phyloP scores from a whole-genome alignment of 169 alveolate genomes.

The Theileria orientalis region DNA sequence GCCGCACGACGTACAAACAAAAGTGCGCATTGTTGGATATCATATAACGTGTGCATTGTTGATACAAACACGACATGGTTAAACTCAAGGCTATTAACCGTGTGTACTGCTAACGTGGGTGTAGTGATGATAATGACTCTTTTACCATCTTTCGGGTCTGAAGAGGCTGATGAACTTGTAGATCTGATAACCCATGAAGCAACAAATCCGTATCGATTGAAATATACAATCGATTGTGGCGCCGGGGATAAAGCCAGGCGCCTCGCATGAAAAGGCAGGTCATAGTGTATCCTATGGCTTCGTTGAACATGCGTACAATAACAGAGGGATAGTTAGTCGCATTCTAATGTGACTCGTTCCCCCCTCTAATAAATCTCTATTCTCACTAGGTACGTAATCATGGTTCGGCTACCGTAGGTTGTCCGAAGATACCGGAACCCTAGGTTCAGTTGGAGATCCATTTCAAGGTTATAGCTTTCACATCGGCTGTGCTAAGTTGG shows the following conservation, averaged over 20 bases:
- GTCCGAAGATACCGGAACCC: neutral
- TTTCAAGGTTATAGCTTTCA: too few relatives aligned
- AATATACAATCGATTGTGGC: neutral
- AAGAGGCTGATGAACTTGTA: slow-evolving; percentile 46
- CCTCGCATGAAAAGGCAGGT: slow-evolving; percentile 67
- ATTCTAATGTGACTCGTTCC: slow-evolving; percentile 60
- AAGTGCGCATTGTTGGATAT: neutral
- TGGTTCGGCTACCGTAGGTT: neutral
- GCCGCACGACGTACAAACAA: slow-evolving; percentile 39
- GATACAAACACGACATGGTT: slow-evolving; percentile 6
- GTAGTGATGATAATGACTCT: slow-evolving; percentile 34
- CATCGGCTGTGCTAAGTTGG: too few relatives aligned
- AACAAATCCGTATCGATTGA: neutral
- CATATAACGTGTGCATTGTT: neutral
- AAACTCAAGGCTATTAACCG: too few relatives aligned
- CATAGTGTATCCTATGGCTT: slow-evolving; percentile 34
- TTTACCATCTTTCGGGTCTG: slow-evolving; percentile 72
- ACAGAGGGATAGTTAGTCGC: slow-evolving; percentile 67
- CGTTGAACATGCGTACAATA: slow-evolving; percentile 64
- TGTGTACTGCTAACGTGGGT: neutral
- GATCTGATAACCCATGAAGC: slow-evolving; percentile 19
- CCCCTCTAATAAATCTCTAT: slow-evolving; percentile 63
- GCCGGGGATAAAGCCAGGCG: neutral
- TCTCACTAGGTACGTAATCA: neutral
- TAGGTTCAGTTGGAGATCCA: too few relatives aligned